Evolutionary conservation across 2,329 filamentous ascomycete species (phyloP), one percentile per base, ranked within the genome.

Genomic region (Zalaria sp.): DNA sequence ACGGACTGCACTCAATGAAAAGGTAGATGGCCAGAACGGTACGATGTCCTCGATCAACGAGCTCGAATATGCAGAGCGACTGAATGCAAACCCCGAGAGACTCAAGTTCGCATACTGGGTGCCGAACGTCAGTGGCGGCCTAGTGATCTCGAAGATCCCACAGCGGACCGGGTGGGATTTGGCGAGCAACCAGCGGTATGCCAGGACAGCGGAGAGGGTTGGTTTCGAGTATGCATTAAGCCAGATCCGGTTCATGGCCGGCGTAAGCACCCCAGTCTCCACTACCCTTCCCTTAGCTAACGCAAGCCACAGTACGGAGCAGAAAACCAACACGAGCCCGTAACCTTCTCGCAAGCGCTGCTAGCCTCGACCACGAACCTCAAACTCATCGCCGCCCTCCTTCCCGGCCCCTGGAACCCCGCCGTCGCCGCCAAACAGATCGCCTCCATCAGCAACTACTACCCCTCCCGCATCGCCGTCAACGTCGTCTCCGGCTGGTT

Each of bases 401-500:
- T 73, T 0, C 69, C 69, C 1, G 67, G 67, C 0, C 65, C 66
- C 0, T 71, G 67, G 66, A 69, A 68, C 44, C 68, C 70, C 3
- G 65, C 68, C 0, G 57, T 72, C 0, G 69, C 66, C 8, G 69
- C 69, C 8, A 73, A 73, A 53, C 67, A 71, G 49, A 67, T 72
- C 42, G 68, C 69, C 2, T 68, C 63, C 39, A 72, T 73, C 40
- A 69, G 72, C 50, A 59, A 71, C 40, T 72, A 71, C 53, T 63
- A 58, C 31, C 60, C 67, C n/a, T 69, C 69, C 2, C 64, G 69
- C 4, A 64, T 71, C 26, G 67, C 67, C 1, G 68, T 73, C 6
- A 73, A 73, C 40, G 59, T 73, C 1, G 70, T 73, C 0, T 68
- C 63, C 1, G 70, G 70, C 3, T 73, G 70, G 69, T 72, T 72